phyloP scores from a whole-genome alignment of 345 rosid genomes.

The Toxicodendron radicans region DNA sequence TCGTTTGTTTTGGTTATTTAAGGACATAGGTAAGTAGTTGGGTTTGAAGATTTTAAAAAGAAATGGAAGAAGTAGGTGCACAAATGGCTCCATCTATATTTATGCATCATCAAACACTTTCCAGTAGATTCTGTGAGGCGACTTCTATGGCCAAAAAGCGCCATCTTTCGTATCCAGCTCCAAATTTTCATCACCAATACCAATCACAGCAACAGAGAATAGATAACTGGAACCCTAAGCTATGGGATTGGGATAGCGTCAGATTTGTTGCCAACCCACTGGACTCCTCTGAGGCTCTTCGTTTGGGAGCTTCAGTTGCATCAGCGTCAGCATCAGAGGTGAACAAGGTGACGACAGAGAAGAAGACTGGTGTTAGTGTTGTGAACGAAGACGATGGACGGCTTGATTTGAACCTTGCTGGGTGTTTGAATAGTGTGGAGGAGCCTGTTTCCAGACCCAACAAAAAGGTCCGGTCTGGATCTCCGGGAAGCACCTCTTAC shows the following conservation, averaged over 20 bases:
- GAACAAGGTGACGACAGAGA: conserved; percentile 9
- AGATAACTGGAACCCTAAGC: conserved; percentile 66
- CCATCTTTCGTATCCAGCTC: conserved; percentile 44
- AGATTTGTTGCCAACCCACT: conserved; percentile 64
- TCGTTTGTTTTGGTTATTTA: not conserved
- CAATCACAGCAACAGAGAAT: conserved; percentile 23
- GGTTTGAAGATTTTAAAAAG: conserved; percentile 16
- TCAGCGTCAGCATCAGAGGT: not conserved
- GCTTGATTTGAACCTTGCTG: conserved; percentile 75
- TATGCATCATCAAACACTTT: conserved; percentile 56
- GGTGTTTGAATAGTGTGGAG: conserved; percentile 46
- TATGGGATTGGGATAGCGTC: conserved; percentile 83
- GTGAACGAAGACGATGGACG: conserved; percentile 42
- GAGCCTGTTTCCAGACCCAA: conserved; percentile 55
- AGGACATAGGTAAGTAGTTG: conserved; percentile 10
- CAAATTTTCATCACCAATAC: conserved; percentile 29
- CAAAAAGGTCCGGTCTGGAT: conserved; percentile 75
- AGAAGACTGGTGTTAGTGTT: conserved; percentile 19
- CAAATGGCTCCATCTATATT: conserved; percentile 66
- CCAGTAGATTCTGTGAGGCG: conserved; percentile 41
- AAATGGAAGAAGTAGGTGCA: conserved; percentile 81
- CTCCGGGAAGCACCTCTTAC: conserved; percentile 60
- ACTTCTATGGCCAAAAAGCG: conserved; percentile 63
- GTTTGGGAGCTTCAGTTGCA: conserved; percentile 25
- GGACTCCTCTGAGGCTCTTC: conserved; percentile 36